Evolutionary conservation across 768 basidiomycete genomes (phyloP), one percentile per base, ranked within the genome.

Genomic region (Calocera cornea): DNA sequence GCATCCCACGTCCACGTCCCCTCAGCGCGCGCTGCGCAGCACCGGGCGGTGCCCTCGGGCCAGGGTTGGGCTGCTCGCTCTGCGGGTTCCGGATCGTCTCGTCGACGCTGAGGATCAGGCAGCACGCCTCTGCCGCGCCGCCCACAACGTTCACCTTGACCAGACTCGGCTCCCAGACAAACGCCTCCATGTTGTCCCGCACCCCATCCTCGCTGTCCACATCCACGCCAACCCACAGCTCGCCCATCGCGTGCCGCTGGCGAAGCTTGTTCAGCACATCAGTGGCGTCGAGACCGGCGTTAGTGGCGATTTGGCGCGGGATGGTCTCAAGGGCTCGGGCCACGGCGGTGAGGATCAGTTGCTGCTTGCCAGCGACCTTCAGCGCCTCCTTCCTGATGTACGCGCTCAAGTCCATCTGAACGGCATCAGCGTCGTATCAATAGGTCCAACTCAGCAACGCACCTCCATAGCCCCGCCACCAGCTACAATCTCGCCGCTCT

Each of bases 401-500:
- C n/a, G 92, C 90, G 38, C 95, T 97, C 44, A 98, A 79, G 71
- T 97, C 95, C 95, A 99, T 95, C 94, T 98, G 71, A 16, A 38
- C 0, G 24, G 66, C 31, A 34, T 64, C 24, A 34, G 64, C 17
- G 41, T 38, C 5, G 16, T 2, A 12, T n/a, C n/a, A n/a, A n/a
- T 24, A 49, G 67, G 29, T 7, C 34, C 54, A 41, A 27, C 33
- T 16, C 49, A 16, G 34, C 22, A 54, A 72, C 77, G 70, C 74
- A 94, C 95, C 86, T 98, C 97, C 66, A 91, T 88, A 16, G 97
- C 97, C 69, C 97, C 97, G 64, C 97, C 97, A 38, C 97, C 97
- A 11, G 97, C 97, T 38, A 99, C 97, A 64, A 99, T 88, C 66
- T 95, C 90, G 44, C 92, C 93, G 75, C 94, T 98, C 74, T 88